Evolutionary conservation across 768 basidiomycete species (phyloP).

Genomic region (Piloderma croceum): DNA sequence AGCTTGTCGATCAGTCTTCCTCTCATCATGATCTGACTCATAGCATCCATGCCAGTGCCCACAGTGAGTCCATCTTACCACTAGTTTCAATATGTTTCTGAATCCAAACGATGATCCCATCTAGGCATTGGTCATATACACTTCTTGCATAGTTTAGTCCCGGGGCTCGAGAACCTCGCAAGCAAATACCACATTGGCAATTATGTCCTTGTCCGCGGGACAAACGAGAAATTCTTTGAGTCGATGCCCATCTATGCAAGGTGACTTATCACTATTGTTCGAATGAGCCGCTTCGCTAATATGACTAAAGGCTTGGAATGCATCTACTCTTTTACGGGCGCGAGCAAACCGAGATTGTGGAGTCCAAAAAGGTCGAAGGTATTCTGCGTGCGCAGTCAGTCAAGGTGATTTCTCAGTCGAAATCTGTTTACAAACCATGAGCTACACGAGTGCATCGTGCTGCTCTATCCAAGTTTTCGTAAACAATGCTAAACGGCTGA

Average conservation of each 20-base stretch:
- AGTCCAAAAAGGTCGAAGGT: slow-evolving; percentile 41
- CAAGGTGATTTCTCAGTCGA: slow-evolving; percentile 28
- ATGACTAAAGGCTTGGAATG: slow-evolving; percentile 51
- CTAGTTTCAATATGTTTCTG: slow-evolving; percentile 17
- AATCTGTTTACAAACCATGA: background rate
- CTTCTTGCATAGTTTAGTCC: slow-evolving; percentile 44
- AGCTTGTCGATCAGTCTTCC: slow-evolving; percentile 34
- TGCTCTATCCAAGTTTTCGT: background rate
- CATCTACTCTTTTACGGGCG: slow-evolving; percentile 66
- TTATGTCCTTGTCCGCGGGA: slow-evolving; percentile 45
- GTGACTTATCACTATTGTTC: slow-evolving; percentile 16
- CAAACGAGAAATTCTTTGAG: slow-evolving; percentile 56
- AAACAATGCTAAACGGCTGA: background rate
- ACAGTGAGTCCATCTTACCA: background rate
- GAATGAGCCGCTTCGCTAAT: slow-evolving; percentile 5
- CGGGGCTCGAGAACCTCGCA: slow-evolving; percentile 52
- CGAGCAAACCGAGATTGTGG: slow-evolving; percentile 44
- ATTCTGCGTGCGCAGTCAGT: slow-evolving; percentile 51
- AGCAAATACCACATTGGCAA: slow-evolving; percentile 53
- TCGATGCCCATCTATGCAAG: slow-evolving; percentile 69
- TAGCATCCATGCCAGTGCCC: background rate
- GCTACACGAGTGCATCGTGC: background rate
- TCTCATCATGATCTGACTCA: slow-evolving; percentile 16
- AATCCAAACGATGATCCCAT: slow-evolving; percentile 27
- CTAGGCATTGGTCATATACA: slow-evolving; percentile 27